These are phyloP conservation scores for Talaromyces rugulosus DNA, from an alignment of 2,329 filamentous ascomycete species.

Conservation along the genomic window DNA sequence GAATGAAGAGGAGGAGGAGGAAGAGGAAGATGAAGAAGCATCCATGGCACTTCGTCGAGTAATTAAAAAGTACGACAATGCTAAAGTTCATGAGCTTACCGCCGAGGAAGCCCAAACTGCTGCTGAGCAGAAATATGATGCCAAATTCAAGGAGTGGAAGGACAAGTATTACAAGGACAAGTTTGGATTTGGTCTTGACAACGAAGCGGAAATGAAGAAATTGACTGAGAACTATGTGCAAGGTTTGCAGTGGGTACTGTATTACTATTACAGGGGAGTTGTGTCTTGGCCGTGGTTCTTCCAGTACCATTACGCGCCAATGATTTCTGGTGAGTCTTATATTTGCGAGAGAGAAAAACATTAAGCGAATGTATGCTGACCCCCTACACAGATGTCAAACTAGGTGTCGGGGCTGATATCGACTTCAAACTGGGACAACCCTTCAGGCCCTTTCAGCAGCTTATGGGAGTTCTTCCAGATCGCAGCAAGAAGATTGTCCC, in stretches of 20 bases:
- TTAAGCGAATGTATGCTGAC: conserved; percentile 20
- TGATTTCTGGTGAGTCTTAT: conserved; percentile 69
- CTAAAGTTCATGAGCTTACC: conserved; percentile 74
- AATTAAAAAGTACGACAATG: conserved; percentile 86
- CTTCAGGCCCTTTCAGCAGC: conserved; percentile 89
- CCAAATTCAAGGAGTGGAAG: conserved; percentile 91
- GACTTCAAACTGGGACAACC: conserved; percentile 93
- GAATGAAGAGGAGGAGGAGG: conserved; percentile 58
- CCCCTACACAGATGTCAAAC: conserved; percentile 67
- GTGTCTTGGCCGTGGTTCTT: conserved; percentile 99
- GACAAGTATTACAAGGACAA: conserved; percentile 88
- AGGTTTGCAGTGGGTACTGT: conserved; percentile 95
- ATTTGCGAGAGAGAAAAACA: background rate
- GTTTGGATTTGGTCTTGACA: conserved; percentile 81
- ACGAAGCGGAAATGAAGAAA: conserved; percentile 73
- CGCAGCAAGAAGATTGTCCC: conserved; percentile 97
- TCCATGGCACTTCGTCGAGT: conserved; percentile 78
- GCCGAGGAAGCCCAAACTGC: conserved; percentile 73
- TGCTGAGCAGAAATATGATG: conserved; percentile 80
- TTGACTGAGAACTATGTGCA: conserved; percentile 96
- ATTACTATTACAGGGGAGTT: conserved; percentile 96
- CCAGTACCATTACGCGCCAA: conserved; percentile 90
- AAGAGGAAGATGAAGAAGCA: conserved; percentile 78
- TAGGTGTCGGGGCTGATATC: conserved; percentile 79
- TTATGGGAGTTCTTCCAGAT: conserved; percentile 97